Percentiles rank a stretch among this genome's conserved stretches.
Evolutionary conservation across 2,329 filamentous ascomycete species (phyloP).

Genomic region (Microcera coccophila): DNA sequence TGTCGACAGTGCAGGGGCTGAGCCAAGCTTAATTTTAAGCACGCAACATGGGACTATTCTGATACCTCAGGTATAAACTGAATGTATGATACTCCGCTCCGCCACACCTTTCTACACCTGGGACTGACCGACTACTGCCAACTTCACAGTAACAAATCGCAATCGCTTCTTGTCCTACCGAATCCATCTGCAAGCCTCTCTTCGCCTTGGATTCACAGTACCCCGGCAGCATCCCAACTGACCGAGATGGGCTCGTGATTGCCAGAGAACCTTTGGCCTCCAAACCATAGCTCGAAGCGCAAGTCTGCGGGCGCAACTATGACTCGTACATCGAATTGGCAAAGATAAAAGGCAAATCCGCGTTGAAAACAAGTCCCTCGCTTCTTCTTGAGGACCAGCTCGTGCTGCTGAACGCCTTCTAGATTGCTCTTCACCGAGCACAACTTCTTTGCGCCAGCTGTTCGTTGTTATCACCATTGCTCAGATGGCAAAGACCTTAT

Average conservation of each 20-base stretch:
- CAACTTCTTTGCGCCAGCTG: conserved; percentile 36
- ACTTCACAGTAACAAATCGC: no score
- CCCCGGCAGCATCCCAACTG: conserved; percentile 16
- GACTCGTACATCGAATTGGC: conserved; percentile 49
- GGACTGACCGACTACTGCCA: no score
- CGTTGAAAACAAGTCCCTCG: conserved; percentile 30
- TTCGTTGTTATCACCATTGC: not conserved
- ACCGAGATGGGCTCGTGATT: conserved; percentile 21
- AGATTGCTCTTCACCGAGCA: conserved; percentile 41
- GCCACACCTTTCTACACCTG: no score
- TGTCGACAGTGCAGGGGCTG: no score
- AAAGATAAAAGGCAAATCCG: conserved; percentile 38
- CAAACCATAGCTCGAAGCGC: conserved; percentile 41
- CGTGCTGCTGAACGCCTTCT: conserved; percentile 34
- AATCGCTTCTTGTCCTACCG: no score
- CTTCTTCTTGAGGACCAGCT: conserved; percentile 37
- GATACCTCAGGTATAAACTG: no score
- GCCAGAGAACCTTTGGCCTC: conserved; percentile 23
- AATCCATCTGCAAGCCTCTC: no score
- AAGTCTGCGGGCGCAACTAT: conserved; percentile 54
- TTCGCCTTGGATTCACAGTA: no score
- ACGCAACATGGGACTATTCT: no score
- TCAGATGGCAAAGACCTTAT: no score
- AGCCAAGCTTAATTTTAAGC: no score
- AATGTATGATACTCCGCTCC: no score